Evolutionary conservation across 306 rosid genomes (phyloP).

Genomic region (Rosa multiflora): DNA sequence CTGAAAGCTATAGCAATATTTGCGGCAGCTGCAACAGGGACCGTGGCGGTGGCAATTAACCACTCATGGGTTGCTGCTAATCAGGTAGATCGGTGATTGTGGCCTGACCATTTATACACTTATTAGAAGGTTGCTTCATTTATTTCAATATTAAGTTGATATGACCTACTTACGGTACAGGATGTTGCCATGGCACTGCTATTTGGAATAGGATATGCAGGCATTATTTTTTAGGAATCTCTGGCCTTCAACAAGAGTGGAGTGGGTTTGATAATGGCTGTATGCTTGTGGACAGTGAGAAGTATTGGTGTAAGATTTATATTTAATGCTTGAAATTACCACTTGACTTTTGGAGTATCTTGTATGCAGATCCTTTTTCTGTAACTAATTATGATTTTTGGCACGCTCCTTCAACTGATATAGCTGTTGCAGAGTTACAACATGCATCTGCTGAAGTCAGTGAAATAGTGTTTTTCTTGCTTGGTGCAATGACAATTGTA

Average conservation of each 20-base stretch:
- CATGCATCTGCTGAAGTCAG: conserved; percentile 93
- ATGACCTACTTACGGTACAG: conserved; percentile 37
- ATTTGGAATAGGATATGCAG: conserved; percentile 88
- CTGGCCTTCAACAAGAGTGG: conserved; percentile 96
- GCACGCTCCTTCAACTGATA: conserved; percentile 90
- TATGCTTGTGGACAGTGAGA: conserved; percentile 84
- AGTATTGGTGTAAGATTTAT: conserved; percentile 77
- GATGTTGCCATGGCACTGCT: conserved; percentile 91
- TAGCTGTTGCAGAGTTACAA: conserved; percentile 84
- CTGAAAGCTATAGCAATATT: conserved; percentile 80
- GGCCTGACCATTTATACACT: not conserved
- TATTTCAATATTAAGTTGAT: conserved; percentile 16
- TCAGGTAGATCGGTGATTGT: conserved; percentile 60
- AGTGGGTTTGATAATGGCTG: conserved; percentile 97
- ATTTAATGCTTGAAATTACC: conserved; percentile 10
- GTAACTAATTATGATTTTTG: conserved; percentile 8
- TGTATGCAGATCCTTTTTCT: not conserved
- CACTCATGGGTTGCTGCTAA: conserved; percentile 95
- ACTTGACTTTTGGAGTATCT: not conserved
- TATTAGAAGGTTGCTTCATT: not conserved
- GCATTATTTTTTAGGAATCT: conserved; percentile 94
- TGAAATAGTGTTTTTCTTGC: conserved; percentile 93
- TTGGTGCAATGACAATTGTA: conserved; percentile 98
- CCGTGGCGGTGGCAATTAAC: conserved; percentile 61
- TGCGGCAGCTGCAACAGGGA: conserved; percentile 66